phyloP scores from a whole-genome alignment of 495 filamentous ascomycete species.

The Haplographium delicatum region DNA sequence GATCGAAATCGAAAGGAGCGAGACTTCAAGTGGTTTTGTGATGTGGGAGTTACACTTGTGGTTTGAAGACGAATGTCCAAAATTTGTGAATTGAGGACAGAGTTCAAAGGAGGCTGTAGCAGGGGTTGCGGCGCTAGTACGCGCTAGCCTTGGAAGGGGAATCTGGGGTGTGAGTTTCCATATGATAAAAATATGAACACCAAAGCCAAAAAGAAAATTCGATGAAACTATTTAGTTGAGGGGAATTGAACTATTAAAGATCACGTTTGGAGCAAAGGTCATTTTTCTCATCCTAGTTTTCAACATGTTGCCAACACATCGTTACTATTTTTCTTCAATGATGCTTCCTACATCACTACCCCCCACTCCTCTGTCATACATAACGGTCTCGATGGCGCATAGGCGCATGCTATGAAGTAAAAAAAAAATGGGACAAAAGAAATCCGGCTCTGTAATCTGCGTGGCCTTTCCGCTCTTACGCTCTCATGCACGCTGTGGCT shows the following conservation, averaged over 20 bases:
- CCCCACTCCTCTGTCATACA: neutral
- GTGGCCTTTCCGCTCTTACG: neutral
- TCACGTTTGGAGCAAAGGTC: neutral
- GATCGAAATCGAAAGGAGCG: neutral
- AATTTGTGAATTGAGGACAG: neutral
- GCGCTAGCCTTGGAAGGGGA: conserved; percentile 1
- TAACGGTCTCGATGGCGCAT: conserved; percentile 7
- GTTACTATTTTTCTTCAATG: conserved; percentile 1
- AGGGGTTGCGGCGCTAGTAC: conserved; percentile 3
- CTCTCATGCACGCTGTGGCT: neutral
- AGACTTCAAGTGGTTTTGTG: neutral
- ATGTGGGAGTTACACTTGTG: neutral
- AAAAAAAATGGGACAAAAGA: conserved; percentile 26
- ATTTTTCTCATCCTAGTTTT: neutral
- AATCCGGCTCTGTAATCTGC: conserved; percentile 7
- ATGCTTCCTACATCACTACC: no score
- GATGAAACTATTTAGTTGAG: no score
- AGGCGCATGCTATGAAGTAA: conserved; percentile 23
- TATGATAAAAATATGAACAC: no score
- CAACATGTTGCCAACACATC: conserved; percentile 12
- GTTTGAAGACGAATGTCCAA: neutral
- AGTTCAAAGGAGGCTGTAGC: conserved; percentile 10
- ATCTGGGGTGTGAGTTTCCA: conserved; percentile 2
- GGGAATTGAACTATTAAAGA: neutral
- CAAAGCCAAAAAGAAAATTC: no score